phyloP scores from a whole-genome alignment of 1,139 yeast species.

The Kurtzmaniella quercitrusa region DNA sequence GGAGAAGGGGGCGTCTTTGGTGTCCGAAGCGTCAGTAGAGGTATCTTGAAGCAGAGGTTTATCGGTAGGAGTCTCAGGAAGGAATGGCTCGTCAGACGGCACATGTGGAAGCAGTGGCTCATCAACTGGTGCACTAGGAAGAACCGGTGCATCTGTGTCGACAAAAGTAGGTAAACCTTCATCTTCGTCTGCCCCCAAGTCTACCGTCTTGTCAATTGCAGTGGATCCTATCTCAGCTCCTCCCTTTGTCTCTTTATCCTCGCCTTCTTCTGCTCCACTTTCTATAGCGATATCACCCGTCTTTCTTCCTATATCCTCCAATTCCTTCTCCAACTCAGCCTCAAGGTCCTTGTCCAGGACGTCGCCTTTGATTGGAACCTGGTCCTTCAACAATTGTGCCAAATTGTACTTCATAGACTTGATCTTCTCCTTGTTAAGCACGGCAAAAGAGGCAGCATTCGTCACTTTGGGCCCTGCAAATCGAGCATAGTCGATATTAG shows the following conservation, averaged over 20 bases:
- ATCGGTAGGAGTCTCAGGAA: slow-evolving; percentile 30
- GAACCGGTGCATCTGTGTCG: not conserved
- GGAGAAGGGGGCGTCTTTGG: not conserved
- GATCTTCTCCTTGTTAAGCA: slow-evolving; percentile 28
- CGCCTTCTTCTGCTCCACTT: not conserved
- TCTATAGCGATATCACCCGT: slow-evolving; percentile 7
- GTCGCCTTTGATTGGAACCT: slow-evolving; percentile 23
- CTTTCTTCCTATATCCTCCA: slow-evolving; percentile 7
- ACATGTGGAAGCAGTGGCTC: not conserved
- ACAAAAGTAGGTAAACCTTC: not conserved
- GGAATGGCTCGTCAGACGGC: slow-evolving; percentile 7
- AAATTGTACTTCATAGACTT: slow-evolving; percentile 39
- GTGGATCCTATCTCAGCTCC: slow-evolving; percentile 3
- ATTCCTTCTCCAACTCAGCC: slow-evolving; percentile 24
- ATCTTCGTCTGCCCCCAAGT: not conserved
- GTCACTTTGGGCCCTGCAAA: slow-evolving; percentile 30
- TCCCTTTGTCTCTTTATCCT: slow-evolving; percentile 6
- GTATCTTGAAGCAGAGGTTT: slow-evolving; percentile 4
- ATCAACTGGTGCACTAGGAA: slow-evolving; percentile 7
- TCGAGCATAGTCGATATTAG: slow-evolving; percentile 26
- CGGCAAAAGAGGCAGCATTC: slow-evolving; percentile 22
- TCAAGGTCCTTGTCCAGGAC: slow-evolving; percentile 23
- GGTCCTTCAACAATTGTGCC: slow-evolving; percentile 36
- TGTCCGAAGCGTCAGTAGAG: slow-evolving; percentile 1
- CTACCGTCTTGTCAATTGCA: not conserved